phyloP scores from a whole-genome alignment of 106 monocot genomes.

The Dioscorea alata region DNA sequence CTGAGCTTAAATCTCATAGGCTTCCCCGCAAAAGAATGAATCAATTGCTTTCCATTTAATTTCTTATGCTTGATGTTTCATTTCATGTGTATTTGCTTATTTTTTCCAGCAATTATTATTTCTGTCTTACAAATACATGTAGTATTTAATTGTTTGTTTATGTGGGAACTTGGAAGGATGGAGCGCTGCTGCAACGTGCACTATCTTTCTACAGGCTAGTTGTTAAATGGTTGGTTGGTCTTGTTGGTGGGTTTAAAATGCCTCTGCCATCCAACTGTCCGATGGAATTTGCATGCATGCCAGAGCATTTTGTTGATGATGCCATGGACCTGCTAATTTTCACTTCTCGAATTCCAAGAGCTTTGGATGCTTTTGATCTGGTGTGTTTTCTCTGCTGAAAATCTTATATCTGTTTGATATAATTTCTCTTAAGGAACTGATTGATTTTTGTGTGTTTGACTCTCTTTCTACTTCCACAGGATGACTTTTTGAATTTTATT shows the following conservation, averaged over 20 bases:
- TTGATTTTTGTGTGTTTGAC: neutral
- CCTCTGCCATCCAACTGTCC: constrained; percentile 81
- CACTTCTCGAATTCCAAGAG: constrained; percentile 83
- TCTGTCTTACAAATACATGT: neutral
- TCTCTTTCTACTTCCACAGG: constrained; percentile 37
- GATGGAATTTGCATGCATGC: constrained; percentile 90
- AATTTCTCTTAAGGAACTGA: neutral
- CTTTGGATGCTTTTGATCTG: constrained; percentile 72
- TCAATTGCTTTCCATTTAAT: no score
- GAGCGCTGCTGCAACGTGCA: constrained; percentile 76
- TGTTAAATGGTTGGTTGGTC: constrained; percentile 67
- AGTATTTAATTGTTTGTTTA: constrained; percentile 12
- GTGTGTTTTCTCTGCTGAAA: constrained; percentile 29
- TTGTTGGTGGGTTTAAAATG: constrained; percentile 94
- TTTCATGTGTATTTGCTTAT: neutral
- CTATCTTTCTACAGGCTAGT: constrained; percentile 90
- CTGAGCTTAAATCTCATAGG: no score
- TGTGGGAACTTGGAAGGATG: constrained; percentile 54
- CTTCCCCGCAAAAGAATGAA: no score
- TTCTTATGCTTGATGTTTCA: no score
- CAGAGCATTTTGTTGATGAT: constrained; percentile 98
- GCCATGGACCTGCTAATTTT: constrained; percentile 89
- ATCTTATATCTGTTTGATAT: neutral
- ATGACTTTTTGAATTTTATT: constrained; percentile 96
- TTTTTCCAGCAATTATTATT: constrained; percentile 3